Conservation (phyloP, 306 rosid genomes). For the Pterocarpus macrocarpus region DNA sequence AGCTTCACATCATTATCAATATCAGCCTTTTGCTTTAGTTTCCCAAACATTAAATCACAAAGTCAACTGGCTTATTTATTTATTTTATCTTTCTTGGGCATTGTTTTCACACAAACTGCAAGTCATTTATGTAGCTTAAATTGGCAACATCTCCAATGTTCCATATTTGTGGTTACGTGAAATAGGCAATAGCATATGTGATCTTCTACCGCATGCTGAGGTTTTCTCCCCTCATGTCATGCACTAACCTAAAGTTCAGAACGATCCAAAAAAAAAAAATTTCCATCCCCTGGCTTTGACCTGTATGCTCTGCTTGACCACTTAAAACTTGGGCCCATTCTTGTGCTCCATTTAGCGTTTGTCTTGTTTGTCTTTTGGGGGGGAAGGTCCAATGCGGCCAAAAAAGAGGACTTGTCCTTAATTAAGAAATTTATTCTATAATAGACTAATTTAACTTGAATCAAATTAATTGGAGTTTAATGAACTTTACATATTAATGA, state of each 20-base stretch:
- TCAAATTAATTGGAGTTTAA: too few relatives aligned
- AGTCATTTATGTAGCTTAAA: slow-evolving; percentile 29
- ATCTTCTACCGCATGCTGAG: neutral
- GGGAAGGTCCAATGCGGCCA: too few relatives aligned
- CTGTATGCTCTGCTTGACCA: neutral
- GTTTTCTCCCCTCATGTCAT: neutral
- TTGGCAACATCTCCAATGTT: slow-evolving; percentile 22
- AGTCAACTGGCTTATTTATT: slow-evolving; percentile 17
- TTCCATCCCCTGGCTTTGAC: slow-evolving; percentile 13
- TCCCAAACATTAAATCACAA: too few relatives aligned
- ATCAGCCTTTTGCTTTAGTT: slow-evolving; percentile 1
- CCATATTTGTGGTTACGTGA: slow-evolving; percentile 3
- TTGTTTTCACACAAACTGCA: slow-evolving; percentile 24
- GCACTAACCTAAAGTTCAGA: neutral
- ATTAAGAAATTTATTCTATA: too few relatives aligned
- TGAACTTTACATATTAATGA: too few relatives aligned
- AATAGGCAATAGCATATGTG: slow-evolving; percentile 14
- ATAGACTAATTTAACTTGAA: too few relatives aligned
- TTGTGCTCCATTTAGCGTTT: neutral
- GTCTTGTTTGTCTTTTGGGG: too few relatives aligned
- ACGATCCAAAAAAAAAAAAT: slow-evolving; percentile 1
- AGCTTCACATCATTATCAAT: slow-evolving; percentile 64
- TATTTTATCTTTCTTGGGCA: neutral
- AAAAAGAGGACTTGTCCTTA: too few relatives aligned
- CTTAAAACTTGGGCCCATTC: slow-evolving; percentile 19